Base-by-base conservation (phyloP, 768 basidiomycete species). In the Pisolithus marmoratus region DNA sequence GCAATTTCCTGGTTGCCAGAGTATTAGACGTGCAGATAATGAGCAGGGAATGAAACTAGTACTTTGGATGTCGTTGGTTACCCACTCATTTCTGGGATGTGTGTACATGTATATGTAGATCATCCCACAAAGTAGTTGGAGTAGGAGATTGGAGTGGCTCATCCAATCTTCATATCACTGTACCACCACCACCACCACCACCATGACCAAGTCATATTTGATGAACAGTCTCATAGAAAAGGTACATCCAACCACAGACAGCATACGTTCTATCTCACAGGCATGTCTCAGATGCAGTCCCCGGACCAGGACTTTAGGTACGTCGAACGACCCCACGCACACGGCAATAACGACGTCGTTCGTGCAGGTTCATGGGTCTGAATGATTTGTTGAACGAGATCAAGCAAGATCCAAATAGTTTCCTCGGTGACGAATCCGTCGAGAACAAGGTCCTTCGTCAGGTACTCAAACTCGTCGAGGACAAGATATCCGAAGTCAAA, bases 401-500 rank as follows among this genome's bases (percentile, higher is more conserved):
- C 74, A 85, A 80, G 67, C 79, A 83, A 66, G 85, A 91, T 79
- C 81, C 79, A 47, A 70, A 68, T 45, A 83, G 79, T 46, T 93
- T 94, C 67, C 71, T 82, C 11, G 83, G 91, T 50, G 95, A 99
- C 64, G 94, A 97, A 65, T 60, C 75, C 5, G 80, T 85, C 29
- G 96, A 99, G 74, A 83, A 75, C 65, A 89, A 87, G 65, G 84
- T 95, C 47, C 77, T 95, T 44, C 82, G 81, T 38, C 84, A 88
- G 66, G 93, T 98, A 1, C 75, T 97, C 40, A 75, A 82, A 29
- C 79, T 97, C 19, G 86, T 97, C 5, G 88, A 90, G 63, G 96
- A 99, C 72, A 87, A 86, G 70, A 97, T 94, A 59, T 93, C 93
- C 8, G 96, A 99, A 74, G 96, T 98, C 57, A 98, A 98, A 76